Conservation (phyloP, 495 filamentous ascomycete species). For the Hypomontagnella monticulosa region DNA sequence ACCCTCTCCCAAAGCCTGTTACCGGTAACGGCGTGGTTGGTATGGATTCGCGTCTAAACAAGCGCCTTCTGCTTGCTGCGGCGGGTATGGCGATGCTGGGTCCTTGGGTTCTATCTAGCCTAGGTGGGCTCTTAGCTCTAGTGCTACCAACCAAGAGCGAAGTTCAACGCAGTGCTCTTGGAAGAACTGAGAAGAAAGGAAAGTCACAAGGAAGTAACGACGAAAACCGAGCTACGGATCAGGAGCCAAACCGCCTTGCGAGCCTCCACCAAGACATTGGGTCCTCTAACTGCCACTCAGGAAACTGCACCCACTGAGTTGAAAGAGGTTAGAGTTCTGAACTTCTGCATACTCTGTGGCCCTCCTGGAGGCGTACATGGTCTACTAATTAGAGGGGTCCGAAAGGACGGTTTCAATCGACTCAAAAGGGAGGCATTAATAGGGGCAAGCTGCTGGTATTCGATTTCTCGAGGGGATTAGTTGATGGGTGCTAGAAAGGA, state of each 20-base stretch:
- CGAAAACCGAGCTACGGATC: too few relatives aligned
- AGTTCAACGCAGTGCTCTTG: neutral
- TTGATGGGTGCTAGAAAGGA: neutral
- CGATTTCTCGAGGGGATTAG: slow-evolving; percentile 5
- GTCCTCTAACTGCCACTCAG: too few relatives aligned
- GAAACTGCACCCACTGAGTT: too few relatives aligned
- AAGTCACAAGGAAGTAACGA: too few relatives aligned
- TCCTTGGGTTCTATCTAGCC: neutral
- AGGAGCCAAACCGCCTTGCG: too few relatives aligned
- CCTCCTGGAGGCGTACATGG: too few relatives aligned
- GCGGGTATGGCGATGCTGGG: slow-evolving; percentile 1
- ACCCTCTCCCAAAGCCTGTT: slow-evolving; percentile 20
- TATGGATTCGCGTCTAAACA: neutral
- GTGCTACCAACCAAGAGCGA: neutral
- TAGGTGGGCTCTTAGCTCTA: neutral
- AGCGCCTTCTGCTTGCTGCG: neutral
- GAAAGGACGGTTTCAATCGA: too few relatives aligned
- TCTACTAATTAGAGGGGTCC: too few relatives aligned
- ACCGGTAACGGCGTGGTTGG: slow-evolving; percentile 11
- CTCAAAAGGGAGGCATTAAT: neutral
- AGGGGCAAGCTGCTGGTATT: neutral
- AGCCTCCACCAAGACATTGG: too few relatives aligned
- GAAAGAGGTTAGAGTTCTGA: too few relatives aligned
- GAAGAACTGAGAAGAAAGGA: too few relatives aligned
- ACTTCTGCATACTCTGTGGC: too few relatives aligned